Percentiles rank a stretch among this genome's conserved stretches.
Conservation (phyloP, 352 stramenopile species). For the Pythium coloratum region DNA sequence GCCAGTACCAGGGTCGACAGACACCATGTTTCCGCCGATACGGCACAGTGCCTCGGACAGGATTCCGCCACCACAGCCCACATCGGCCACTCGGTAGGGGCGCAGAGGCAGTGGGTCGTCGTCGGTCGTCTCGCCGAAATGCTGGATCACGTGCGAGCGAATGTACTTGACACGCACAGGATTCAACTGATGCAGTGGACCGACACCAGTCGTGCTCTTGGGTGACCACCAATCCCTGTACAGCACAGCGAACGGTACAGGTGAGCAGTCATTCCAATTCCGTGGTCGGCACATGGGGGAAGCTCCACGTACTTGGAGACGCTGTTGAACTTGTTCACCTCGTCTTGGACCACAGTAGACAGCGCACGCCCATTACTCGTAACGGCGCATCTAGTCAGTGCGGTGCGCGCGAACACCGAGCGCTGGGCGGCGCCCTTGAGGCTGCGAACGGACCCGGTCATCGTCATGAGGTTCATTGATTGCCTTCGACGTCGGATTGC, state of each 20-base stretch:
- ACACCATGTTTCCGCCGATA: slow-evolving; percentile 74
- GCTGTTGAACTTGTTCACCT: slow-evolving; percentile 83
- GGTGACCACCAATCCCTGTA: slow-evolving; percentile 83
- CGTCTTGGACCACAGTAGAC: slow-evolving; percentile 71
- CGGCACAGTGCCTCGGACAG: slow-evolving; percentile 78
- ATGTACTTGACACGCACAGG: slow-evolving; percentile 86
- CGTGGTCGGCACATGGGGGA: neutral
- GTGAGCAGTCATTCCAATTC: neutral
- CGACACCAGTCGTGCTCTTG: slow-evolving; percentile 70
- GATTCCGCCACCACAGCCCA: slow-evolving; percentile 84
- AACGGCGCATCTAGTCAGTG: neutral
- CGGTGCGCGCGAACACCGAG: neutral
- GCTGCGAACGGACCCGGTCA: neutral
- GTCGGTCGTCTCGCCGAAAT: slow-evolving; percentile 53
- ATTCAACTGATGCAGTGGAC: slow-evolving; percentile 80
- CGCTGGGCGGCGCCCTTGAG: neutral
- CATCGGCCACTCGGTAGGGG: slow-evolving; percentile 60
- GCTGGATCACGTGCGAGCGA: slow-evolving; percentile 58
- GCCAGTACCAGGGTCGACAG: slow-evolving; percentile 61
- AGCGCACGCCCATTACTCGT: slow-evolving; percentile 23
- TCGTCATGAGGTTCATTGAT: neutral
- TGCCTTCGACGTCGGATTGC: neutral
- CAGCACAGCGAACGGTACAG: neutral
- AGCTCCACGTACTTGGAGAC: slow-evolving; percentile 54
- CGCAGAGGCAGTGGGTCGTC: slow-evolving; percentile 55